Conservation (phyloP, 2,329 filamentous ascomycete genomes). For the Septoria linicola region DNA sequence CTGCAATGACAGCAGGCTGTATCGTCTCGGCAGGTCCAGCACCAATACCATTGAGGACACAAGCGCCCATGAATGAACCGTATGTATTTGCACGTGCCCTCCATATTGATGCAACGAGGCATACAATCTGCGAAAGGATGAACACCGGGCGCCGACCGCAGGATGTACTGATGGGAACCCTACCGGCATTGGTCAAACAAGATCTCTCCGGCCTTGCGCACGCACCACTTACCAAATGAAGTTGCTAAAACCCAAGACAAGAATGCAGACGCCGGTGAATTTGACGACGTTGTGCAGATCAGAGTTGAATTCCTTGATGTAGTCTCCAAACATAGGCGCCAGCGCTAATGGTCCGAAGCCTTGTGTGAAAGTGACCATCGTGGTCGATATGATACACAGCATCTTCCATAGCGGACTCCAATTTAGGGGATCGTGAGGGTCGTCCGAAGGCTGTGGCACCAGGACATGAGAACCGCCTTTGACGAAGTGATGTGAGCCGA, state of each 20-base stretch:
- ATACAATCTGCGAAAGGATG: constrained; percentile 54
- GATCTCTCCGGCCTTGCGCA: too few species aligned
- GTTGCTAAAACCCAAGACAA: constrained; percentile 60
- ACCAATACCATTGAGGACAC: constrained; percentile 63
- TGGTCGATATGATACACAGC: constrained; percentile 49
- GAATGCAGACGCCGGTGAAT: constrained; percentile 57
- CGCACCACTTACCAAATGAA: constrained; percentile 54
- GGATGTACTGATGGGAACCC: constrained; percentile 56
- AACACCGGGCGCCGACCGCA: constrained; percentile 57
- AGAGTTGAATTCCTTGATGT: constrained; percentile 56
- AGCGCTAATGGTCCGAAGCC: constrained; percentile 57
- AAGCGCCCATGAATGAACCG: constrained; percentile 60
- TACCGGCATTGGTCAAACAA: constrained; percentile 28
- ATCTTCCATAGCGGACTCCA: constrained; percentile 52
- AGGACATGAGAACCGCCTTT: constrained; percentile 52
- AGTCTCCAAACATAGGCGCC: constrained; percentile 59
- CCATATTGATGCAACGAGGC: constrained; percentile 57
- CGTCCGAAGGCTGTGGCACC: constrained; percentile 52
- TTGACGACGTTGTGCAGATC: constrained; percentile 47
- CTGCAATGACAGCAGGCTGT: constrained; percentile 62
- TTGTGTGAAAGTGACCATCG: constrained; percentile 53
- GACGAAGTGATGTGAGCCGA: constrained; percentile 63
- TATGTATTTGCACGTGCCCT: constrained; percentile 59
- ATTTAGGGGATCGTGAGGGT: constrained; percentile 44
- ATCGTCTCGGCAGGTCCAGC: constrained; percentile 63